These are phyloP conservation scores for Striga hermonthica DNA, from an alignment of 305 asterid species.

Conservation along the genomic window DNA sequence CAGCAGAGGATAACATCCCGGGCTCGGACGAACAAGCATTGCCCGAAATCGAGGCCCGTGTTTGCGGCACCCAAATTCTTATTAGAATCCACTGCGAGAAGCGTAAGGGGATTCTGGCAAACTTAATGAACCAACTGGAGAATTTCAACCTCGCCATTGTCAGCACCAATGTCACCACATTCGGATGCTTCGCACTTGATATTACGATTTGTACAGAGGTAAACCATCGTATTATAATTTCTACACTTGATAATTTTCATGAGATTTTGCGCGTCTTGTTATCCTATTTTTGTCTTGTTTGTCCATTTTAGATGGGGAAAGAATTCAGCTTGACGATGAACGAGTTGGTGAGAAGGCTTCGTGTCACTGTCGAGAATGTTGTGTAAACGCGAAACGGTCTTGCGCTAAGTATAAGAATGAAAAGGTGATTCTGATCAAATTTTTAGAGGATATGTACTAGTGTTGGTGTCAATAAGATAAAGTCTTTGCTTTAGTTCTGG, in stretches of 20 bases:
- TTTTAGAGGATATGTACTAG: background rate
- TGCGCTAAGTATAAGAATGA: background rate
- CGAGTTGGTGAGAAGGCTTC: background rate
- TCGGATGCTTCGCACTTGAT: conserved; percentile 29
- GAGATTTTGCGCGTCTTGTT: no score
- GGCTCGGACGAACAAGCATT: conserved; percentile 12
- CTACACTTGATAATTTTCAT: no score
- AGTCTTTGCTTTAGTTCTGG: no score
- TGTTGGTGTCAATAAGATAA: no score
- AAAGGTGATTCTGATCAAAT: background rate
- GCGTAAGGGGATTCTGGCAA: conserved; percentile 26
- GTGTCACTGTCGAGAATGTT: background rate
- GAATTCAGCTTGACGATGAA: background rate
- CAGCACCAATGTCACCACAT: conserved; percentile 23
- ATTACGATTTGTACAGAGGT: conserved; percentile 31
- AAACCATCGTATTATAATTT: no score
- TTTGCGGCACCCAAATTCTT: conserved; percentile 31
- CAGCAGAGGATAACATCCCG: no score
- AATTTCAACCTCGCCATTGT: conserved; percentile 27
- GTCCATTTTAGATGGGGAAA: background rate
- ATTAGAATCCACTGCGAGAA: conserved; percentile 30
- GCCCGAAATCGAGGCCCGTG: conserved; percentile 34
- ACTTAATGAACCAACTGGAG: conserved; percentile 24
- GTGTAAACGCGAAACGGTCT: no score
- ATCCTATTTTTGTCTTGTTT: background rate